Percentiles rank a stretch among this genome's conserved stretches.
phyloP scores from a whole-genome alignment of 2,329 filamentous ascomycete genomes.

The Bretziella fagacearum region DNA sequence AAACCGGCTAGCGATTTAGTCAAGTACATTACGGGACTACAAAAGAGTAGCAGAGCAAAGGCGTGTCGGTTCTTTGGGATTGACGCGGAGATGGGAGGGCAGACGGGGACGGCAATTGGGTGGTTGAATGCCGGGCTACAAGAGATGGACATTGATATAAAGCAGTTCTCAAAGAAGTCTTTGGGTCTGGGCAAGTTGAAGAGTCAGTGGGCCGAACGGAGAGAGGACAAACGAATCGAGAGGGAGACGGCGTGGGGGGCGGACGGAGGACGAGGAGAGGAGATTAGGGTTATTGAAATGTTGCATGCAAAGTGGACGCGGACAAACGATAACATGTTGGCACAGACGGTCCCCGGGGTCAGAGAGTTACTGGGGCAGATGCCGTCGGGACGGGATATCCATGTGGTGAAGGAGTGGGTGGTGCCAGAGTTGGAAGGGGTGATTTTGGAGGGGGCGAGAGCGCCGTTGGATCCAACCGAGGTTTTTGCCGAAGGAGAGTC shows the following conservation, averaged over 20 bases:
- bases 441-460: conserved; percentile 33
- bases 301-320: conserved; percentile 79
- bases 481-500: conserved; percentile 25
- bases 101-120: conserved; percentile 69
- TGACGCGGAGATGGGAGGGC: conserved; percentile 66
- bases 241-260: conserved; percentile 58
- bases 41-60: conserved; percentile 59
- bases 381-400: conserved; percentile 78
- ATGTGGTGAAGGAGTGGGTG: conserved; percentile 50
- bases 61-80: conserved; percentile 83
- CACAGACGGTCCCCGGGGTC: conserved; percentile 56
- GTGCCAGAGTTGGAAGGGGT: conserved; percentile 48
- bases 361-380: conserved; percentile 59
- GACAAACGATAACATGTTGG: conserved; percentile 81
- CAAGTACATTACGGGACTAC: conserved; percentile 60
- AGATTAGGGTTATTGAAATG: conserved; percentile 71
- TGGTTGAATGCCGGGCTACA: conserved; percentile 68
- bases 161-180: conserved; percentile 27
- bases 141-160: conserved; percentile 49
- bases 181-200: conserved; percentile 49
- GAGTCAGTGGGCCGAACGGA: conserved; percentile 57
- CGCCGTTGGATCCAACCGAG: conserved; percentile 28
- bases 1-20: conserved; percentile 49
- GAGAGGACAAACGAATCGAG: conserved; percentile 65
- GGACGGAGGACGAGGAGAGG: conserved; percentile 72